Conservation (phyloP, 768 basidiomycete genomes). For the Trametes villosa region DNA sequence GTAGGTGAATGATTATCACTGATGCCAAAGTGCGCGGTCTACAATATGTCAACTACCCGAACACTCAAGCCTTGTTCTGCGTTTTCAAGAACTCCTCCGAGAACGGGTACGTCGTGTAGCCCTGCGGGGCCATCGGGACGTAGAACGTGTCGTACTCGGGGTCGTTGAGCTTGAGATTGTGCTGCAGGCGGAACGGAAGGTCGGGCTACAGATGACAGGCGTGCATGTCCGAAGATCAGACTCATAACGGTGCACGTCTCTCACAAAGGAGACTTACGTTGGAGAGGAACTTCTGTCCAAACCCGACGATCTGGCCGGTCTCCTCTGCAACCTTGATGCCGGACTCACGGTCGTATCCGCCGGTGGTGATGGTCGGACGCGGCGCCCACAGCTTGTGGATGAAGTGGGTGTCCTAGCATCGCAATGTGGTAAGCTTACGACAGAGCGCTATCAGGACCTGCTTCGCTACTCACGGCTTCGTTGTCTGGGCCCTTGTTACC, state of each 20-base stretch:
- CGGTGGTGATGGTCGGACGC: constrained; percentile 30
- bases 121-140: constrained; percentile 30
- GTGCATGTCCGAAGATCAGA: background rate
- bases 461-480: constrained; percentile 1
- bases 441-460: background rate
- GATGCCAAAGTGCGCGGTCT: no score
- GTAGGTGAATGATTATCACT: no score
- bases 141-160: constrained; percentile 46
- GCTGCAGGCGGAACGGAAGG: constrained; percentile 40
- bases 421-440: background rate
- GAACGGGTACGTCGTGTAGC: constrained; percentile 31
- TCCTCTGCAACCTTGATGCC: constrained; percentile 28
- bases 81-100: constrained; percentile 18
- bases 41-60: no score
- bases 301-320: constrained; percentile 32
- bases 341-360: constrained; percentile 28
- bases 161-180: constrained; percentile 38
- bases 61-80: no score
- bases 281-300: constrained; percentile 32
- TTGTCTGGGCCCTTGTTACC: constrained; percentile 6
- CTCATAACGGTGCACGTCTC: background rate
- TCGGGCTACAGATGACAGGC: constrained; percentile 42
- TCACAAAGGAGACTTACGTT: constrained; percentile 30
- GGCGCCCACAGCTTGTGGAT: constrained; percentile 29
- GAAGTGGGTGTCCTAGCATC: constrained; percentile 25